phyloP scores from a whole-genome alignment of 257 asterid species.

The Capsicum baccatum region DNA sequence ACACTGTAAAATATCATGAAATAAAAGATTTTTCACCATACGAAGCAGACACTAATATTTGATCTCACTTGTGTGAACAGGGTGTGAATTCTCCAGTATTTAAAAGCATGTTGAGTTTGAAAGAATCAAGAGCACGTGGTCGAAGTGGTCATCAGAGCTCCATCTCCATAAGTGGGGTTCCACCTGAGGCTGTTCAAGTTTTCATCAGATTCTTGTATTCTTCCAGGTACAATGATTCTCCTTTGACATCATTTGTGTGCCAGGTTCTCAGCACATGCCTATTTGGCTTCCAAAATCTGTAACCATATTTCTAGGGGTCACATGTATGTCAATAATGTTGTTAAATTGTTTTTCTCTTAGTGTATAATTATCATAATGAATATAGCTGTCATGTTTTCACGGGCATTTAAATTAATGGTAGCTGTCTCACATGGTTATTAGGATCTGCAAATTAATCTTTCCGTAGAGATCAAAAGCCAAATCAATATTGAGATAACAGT shows the following conservation, averaged over 20 bases:
- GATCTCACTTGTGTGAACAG: conserved; percentile 43
- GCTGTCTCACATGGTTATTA: not conserved
- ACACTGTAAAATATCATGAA: not conserved
- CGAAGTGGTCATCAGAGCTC: conserved; percentile 41
- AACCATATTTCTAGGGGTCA: not conserved
- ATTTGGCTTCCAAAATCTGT: conserved; percentile 20
- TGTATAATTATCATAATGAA: not conserved
- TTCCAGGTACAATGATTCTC: conserved; percentile 58
- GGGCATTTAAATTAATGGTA: not conserved
- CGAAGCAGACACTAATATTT: not conserved
- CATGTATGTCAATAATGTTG: not conserved
- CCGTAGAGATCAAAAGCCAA: not conserved
- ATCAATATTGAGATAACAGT: conserved; percentile 9
- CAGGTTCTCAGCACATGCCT: not conserved
- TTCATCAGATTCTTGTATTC: conserved; percentile 80
- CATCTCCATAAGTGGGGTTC: conserved; percentile 72
- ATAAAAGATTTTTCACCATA: not conserved
- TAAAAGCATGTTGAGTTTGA: conserved; percentile 54
- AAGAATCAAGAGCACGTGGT: conserved; percentile 41
- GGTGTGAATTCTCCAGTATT: conserved; percentile 80
- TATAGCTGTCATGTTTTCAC: conserved; percentile 12
- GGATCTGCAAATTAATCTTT: not conserved
- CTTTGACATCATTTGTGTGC: conserved; percentile 9
- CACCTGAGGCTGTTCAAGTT: conserved; percentile 74
- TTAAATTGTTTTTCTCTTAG: not conserved